A percentile compares a stretch with the other conserved stretches of the same genome.
Evolutionary conservation across 352 stramenopile genomes (phyloP).

Genomic region (Globisporangium carolinianum): DNA sequence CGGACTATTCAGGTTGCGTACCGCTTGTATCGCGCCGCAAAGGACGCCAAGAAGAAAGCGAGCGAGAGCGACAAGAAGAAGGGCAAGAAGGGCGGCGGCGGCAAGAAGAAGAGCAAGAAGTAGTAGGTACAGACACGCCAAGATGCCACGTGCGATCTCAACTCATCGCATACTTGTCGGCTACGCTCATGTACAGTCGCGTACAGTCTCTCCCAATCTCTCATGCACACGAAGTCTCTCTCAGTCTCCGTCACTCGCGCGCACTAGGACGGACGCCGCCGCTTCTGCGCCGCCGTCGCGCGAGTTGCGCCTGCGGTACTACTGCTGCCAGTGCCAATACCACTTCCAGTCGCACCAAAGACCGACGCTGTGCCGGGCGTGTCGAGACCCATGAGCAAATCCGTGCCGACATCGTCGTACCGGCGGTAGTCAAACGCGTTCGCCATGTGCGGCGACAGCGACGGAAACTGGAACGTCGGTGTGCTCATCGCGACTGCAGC

Average conservation of each 20-base stretch:
- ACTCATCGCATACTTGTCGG: no score
- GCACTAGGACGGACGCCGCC: not conserved
- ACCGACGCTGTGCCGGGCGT: not conserved
- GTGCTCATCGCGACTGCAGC: not conserved
- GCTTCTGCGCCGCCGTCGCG: not conserved
- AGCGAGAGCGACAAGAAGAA: constrained; percentile 54
- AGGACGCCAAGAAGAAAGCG: constrained; percentile 59
- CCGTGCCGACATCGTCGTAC: constrained; percentile 1
- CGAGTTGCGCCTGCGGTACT: not conserved
- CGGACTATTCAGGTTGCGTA: constrained; percentile 69
- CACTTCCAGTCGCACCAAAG: no score
- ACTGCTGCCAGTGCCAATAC: not conserved
- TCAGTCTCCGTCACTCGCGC: not conserved
- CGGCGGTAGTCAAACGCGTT: constrained; percentile 2
- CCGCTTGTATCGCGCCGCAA: constrained; percentile 28
- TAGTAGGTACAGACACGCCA: no score
- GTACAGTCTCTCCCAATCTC: no score
- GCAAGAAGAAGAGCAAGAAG: constrained; percentile 38
- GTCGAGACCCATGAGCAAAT: constrained; percentile 5
- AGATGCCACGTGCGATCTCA: no score
- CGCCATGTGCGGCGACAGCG: not conserved
- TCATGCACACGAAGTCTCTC: no score
- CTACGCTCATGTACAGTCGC: no score
- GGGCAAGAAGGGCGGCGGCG: constrained; percentile 49
- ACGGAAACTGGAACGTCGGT: not conserved